Conservation (phyloP, 108 stramenopile species). For the Cyclotella kingstonii region DNA sequence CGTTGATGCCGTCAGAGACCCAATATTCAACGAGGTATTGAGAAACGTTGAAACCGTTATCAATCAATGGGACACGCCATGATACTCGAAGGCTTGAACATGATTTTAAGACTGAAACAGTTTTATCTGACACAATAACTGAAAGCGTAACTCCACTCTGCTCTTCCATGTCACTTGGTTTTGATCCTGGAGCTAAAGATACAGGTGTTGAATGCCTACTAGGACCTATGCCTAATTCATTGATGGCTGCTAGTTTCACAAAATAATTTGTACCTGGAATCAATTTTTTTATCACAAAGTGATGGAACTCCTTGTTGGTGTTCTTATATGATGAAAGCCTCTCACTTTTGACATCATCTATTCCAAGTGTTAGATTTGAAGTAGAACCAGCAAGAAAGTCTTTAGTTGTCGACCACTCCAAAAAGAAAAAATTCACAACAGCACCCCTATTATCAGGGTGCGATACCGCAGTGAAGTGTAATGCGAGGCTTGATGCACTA, state of each 20-base stretch:
- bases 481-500: slow-evolving; percentile 22
- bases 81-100: slow-evolving; percentile 61
- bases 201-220: slow-evolving; percentile 13
- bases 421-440: slow-evolving; percentile 49
- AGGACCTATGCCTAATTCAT: slow-evolving; percentile 43
- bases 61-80: slow-evolving; percentile 43
- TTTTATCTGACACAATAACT: slow-evolving; percentile 29
- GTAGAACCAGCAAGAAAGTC: slow-evolving; percentile 34
- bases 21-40: slow-evolving; percentile 76
- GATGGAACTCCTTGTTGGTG: slow-evolving; percentile 13
- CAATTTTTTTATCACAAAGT: slow-evolving; percentile 18
- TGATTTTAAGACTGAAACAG: slow-evolving; percentile 65
- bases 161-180: slow-evolving; percentile 40
- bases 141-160: slow-evolving; percentile 48
- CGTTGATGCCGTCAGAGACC: slow-evolving; percentile 35
- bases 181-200: slow-evolving; percentile 47
- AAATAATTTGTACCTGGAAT: slow-evolving; percentile 22
- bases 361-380: slow-evolving; percentile 42
- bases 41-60: slow-evolving; percentile 55
- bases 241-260: slow-evolving; percentile 29
- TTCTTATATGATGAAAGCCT: slow-evolving; percentile 23
- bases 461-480: slow-evolving; percentile 53
- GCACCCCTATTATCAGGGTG: slow-evolving; percentile 50
- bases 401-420: slow-evolving; percentile 64
- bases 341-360: slow-evolving; percentile 10